Base-by-base conservation (phyloP, 139 green algal genomes). In the Axilococcus clingmanii region DNA sequence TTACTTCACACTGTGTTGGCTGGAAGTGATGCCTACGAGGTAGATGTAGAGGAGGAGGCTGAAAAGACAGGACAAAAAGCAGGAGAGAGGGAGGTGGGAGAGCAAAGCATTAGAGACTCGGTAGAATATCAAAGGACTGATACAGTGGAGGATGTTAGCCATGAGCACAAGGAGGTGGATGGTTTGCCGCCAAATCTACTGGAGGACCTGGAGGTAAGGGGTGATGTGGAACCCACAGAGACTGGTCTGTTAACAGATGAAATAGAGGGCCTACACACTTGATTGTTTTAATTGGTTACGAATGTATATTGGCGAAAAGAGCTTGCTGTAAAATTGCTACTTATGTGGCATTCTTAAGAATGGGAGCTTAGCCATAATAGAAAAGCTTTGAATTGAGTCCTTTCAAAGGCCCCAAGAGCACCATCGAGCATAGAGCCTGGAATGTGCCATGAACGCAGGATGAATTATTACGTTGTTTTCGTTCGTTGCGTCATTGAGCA, bases 1-100 rank as follows among this genome's bases (percentile, higher is more conserved):
- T 65, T 71, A 40, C 46, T 71, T 20, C 37, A 55, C 17, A 45
- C 32, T 25, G 43, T 68, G n/a, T 50, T 68, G 16, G 50, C 36
- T 20, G 42, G 29, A 4, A 4, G 29, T 11, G 27, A 35, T 22
- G 44, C 34, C 7, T 51, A 51, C 20, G 38, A 19, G n/a, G 23
- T 22, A 12, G 35, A 27, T 5, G 35, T 51, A 5, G 41, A 55
- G 27, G 17, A 48, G 30, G 52, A 58, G 2, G 32, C 42, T 24
- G 32, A 41, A 22, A 9, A 30, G 41, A 30, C 9, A 35, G 41
- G 9, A 30, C 9, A 8, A 17, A 12, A 49, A 32, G 41, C 41
- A 17, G 41, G 12, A 32, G 9, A 49, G 41, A 32, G 11, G 41
- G 11, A 35, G 41, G 12, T 17, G 33, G 12, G 12, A 38, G 9